Evolutionary conservation across 352 stramenopile species (phyloP), one percentile per base, ranked within the genome.

Genomic region (Phytophthora pluvialis): DNA sequence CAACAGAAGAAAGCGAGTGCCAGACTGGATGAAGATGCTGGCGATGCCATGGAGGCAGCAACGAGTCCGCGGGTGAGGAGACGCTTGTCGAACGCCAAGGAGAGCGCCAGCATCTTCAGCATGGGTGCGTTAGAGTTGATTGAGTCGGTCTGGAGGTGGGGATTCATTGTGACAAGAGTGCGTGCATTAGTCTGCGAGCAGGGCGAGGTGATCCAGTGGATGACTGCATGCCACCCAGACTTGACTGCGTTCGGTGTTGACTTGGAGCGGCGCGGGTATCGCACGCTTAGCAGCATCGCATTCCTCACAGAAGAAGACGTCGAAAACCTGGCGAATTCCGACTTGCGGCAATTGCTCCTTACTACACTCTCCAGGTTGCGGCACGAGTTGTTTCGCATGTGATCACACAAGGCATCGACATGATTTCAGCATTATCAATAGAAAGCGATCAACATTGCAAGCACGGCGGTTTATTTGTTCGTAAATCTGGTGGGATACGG

Each of bases 341-440:
- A 64, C 10, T 47, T 67, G 35, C 73, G 77, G 45, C 78, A 85
- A 35, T 65, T 83, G 29, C 78, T 95, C n/a, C 66, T 93, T 16
- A 64, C 74, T 15, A 89, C 81, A 21, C 77, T 95, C 18, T 70
- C 77, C n/a, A 74, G 79, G 11, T 76, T 95, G 56, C 80, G 86
- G 39, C 83, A 93, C 44, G 84, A 93, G 48, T 75, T 91, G 44
- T 95, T 91, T 55, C 81, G 86, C 40, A 95, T 95, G 86, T 95
- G 62, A 85, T 47, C 38, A 46, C 21, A 21, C 21, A 21, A 21
- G 21, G 21, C 21, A 21, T 21, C 21, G 21, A 21, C 21, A 21
- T 21, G 21, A 21, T 21, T 39, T 49, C 35, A 51, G 15, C 35
- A 53, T 40, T 53, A 55, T 43, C 44, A 70, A 66, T 70, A 70